phyloP scores from a whole-genome alignment of 2,329 filamentous ascomycete genomes.

The Verticillium nonalfalfae region DNA sequence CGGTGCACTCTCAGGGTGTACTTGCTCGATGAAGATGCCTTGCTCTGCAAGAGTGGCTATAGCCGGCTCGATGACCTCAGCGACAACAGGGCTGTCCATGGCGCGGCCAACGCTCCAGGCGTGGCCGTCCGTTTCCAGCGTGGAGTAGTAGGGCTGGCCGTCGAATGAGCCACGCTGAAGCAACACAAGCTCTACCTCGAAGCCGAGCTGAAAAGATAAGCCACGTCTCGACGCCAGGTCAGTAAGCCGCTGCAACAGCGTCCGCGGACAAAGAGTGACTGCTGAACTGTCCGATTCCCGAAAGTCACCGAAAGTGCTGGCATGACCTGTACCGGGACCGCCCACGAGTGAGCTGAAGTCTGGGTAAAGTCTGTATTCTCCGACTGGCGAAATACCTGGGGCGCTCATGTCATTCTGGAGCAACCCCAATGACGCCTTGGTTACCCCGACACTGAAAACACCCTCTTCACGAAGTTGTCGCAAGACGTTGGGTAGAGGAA shows the following conservation, averaged over 20 bases:
- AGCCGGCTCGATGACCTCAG: slow-evolving; percentile 60
- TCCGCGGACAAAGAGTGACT: slow-evolving; percentile 57
- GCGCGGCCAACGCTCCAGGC: slow-evolving; percentile 64
- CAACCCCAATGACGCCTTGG: slow-evolving; percentile 57
- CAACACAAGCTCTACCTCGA: slow-evolving; percentile 77
- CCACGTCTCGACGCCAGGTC: slow-evolving; percentile 42
- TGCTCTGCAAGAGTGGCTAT: slow-evolving; percentile 51
- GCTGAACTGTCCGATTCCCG: slow-evolving; percentile 44
- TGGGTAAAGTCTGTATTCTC: slow-evolving; percentile 60
- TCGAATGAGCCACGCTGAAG: slow-evolving; percentile 39
- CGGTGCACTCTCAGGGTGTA: slow-evolving; percentile 66
- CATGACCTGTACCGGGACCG: slow-evolving; percentile 54
- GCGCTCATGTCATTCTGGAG: slow-evolving; percentile 60
- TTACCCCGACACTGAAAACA: slow-evolving; percentile 49
- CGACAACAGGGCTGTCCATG: slow-evolving; percentile 50
- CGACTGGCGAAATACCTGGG: slow-evolving; percentile 47
- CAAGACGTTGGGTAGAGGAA: slow-evolving; percentile 55
- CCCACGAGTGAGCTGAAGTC: slow-evolving; percentile 56
- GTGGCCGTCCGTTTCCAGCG: slow-evolving; percentile 55
- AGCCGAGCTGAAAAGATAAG: slow-evolving; percentile 62
- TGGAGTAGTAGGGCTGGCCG: slow-evolving; percentile 26
- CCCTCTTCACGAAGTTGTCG: slow-evolving; percentile 37
- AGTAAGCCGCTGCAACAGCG: slow-evolving; percentile 50
- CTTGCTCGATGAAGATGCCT: slow-evolving; percentile 62
- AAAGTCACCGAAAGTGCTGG: slow-evolving; percentile 64